Evolutionary conservation across 805 yeast genomes (phyloP).

Genomic region (Ogataea pignaliae): DNA sequence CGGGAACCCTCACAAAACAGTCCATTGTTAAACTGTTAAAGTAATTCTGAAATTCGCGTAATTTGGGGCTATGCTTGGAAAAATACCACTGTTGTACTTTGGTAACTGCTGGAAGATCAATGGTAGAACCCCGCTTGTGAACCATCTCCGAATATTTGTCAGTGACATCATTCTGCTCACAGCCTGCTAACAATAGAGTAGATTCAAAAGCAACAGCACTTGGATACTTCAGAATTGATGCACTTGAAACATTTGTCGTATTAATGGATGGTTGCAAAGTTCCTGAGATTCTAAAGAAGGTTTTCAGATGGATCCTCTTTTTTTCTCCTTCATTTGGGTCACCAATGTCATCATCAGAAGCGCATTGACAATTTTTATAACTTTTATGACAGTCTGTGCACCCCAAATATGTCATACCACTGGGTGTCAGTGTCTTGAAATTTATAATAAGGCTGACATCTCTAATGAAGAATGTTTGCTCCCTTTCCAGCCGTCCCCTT

Average conservation of each 20-base stretch:
- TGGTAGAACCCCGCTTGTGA: not conserved
- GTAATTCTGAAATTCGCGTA: not conserved
- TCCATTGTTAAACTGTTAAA: not conserved
- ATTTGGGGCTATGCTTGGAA: not conserved
- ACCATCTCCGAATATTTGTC: not conserved
- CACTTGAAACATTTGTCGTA: not conserved
- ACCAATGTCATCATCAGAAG: not conserved
- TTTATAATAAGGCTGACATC: not conserved
- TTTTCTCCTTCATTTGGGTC: not conserved
- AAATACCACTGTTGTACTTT: not conserved
- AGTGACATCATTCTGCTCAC: not conserved
- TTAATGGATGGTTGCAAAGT: not conserved
- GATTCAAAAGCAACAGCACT: not conserved
- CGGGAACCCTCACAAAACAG: not conserved
- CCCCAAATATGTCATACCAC: not conserved
- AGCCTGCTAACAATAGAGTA: not conserved
- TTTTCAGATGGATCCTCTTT: not conserved
- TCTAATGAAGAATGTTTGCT: not conserved
- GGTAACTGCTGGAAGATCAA: not conserved
- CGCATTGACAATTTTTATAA: not conserved
- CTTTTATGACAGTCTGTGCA: not conserved
- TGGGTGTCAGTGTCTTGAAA: not conserved
- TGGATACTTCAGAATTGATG: not conserved
- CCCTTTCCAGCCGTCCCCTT: too few species aligned
- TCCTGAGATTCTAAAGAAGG: not conserved